These are phyloP conservation scores for Hysterangium stoloniferum DNA, from an alignment of 768 basidiomycete genomes.

Conservation along the genomic window DNA sequence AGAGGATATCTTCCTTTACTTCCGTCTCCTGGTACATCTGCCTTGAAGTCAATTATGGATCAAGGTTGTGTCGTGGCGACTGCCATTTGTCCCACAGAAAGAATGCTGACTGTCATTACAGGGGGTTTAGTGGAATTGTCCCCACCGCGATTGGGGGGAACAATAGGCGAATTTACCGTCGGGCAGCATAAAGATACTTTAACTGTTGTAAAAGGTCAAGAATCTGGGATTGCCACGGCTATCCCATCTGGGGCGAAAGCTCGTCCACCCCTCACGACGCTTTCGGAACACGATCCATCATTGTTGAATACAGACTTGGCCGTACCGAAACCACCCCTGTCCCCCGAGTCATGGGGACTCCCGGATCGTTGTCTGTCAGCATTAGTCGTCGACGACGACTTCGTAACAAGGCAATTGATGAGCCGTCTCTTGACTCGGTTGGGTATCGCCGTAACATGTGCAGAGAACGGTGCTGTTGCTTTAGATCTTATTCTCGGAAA, in stretches of 20 bases:
- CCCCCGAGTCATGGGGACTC: slow-evolving; percentile 2
- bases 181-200: too few relatives aligned
- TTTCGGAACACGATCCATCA: too few relatives aligned
- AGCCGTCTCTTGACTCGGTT: slow-evolving; percentile 67
- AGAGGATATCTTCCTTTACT: too few relatives aligned
- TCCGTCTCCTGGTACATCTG: slow-evolving; percentile 29
- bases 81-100: background rate
- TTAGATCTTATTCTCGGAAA: slow-evolving; percentile 59
- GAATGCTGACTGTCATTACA: slow-evolving; percentile 17
- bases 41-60: slow-evolving; percentile 62
- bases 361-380: slow-evolving; percentile 52
- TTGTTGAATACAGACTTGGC: too few relatives aligned
- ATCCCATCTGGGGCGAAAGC: slow-evolving; percentile 11
- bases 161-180: background rate
- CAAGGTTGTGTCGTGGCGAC: too few relatives aligned
- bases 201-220: too few relatives aligned
- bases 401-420: slow-evolving; percentile 75
- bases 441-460: slow-evolving; percentile 69
- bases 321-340: background rate
- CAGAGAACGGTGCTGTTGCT: slow-evolving; percentile 78
- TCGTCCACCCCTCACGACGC: too few relatives aligned
- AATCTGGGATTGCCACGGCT: too few relatives aligned
- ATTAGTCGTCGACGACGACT: slow-evolving; percentile 80
- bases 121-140: slow-evolving; percentile 54
- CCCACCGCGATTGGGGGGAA: slow-evolving; percentile 21